Percentiles rank a stretch among this genome's conserved stretches.
phyloP scores from a whole-genome alignment of 441 rosid species.

The Flueggea neowawraea region DNA sequence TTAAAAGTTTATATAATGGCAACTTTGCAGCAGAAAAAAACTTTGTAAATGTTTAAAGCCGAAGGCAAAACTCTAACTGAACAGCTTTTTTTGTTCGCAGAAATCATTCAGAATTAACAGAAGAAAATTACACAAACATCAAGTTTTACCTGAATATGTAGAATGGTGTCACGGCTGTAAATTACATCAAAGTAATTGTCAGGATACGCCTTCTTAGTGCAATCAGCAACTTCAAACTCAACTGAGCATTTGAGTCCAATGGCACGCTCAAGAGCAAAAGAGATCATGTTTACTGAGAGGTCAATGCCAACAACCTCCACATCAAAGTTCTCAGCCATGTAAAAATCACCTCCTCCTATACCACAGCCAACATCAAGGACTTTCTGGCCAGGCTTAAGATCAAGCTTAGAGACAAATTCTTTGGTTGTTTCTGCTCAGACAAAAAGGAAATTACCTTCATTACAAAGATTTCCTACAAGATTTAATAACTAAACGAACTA shows the following conservation, averaged over 20 bases:
- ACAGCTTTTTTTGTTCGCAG: too few relatives aligned
- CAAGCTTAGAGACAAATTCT: conserved; percentile 88
- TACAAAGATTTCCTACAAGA: too few relatives aligned
- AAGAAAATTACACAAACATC: background rate
- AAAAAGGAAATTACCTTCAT: conserved; percentile 1
- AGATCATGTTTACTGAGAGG: conserved; percentile 93
- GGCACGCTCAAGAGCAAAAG: conserved; percentile 91
- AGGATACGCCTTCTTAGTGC: conserved; percentile 80
- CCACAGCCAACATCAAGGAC: conserved; percentile 99
- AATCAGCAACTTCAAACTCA: conserved; percentile 97
- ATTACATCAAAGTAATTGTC: conserved; percentile 80
- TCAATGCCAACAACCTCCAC: conserved; percentile 91
- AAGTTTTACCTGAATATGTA: conserved; percentile 73
- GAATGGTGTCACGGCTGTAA: conserved; percentile 94
- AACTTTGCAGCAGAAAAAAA: too few relatives aligned
- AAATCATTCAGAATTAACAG: background rate
- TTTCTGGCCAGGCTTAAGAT: conserved; percentile 87
- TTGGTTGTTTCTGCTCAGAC: conserved; percentile 75
- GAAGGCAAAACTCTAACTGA: too few relatives aligned
- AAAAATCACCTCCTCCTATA: conserved; percentile 98
- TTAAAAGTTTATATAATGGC: too few relatives aligned
- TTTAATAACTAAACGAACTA: too few relatives aligned
- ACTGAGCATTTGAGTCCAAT: conserved; percentile 84
- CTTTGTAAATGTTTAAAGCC: too few relatives aligned
- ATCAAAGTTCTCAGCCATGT: conserved; percentile 89